Evolutionary conservation across 2,329 filamentous ascomycete species (phyloP).

Genomic region (Nemania sp.): DNA sequence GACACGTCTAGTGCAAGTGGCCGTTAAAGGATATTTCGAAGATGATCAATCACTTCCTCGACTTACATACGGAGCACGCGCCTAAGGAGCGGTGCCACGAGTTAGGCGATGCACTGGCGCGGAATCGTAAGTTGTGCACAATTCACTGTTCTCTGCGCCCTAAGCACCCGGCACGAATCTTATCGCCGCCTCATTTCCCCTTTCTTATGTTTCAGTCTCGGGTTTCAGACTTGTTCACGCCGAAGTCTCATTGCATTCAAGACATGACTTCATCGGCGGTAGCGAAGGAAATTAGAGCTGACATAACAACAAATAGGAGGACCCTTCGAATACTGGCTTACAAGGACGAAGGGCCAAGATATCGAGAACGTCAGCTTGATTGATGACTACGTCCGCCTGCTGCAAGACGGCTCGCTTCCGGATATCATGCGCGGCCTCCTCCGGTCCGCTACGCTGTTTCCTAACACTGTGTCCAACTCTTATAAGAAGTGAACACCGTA

Average conservation of each 20-base stretch:
- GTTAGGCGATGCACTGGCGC: constrained; percentile 46
- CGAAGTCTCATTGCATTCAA: background rate
- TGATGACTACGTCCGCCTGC: constrained; percentile 41
- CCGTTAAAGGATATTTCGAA: constrained; percentile 51
- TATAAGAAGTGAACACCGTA: constrained; percentile 37
- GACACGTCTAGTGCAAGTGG: constrained; percentile 44
- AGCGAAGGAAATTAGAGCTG: background rate
- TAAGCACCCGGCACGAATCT: too few species aligned
- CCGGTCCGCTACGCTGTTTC: constrained; percentile 42
- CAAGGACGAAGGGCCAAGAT: constrained; percentile 45
- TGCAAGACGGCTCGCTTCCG: constrained; percentile 45
- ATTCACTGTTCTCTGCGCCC: too few species aligned
- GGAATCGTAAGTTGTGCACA: constrained; percentile 43
- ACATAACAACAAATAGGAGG: constrained; percentile 38
- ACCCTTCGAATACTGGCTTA: constrained; percentile 53
- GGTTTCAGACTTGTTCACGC: too few species aligned
- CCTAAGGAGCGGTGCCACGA: constrained; percentile 47
- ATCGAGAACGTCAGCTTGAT: constrained; percentile 41
- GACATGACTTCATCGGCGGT: background rate
- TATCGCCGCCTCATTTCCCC: too few species aligned
- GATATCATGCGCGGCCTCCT: constrained; percentile 41
- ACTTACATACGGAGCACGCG: constrained; percentile 50
- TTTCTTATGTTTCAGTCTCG: background rate
- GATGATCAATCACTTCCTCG: constrained; percentile 51
- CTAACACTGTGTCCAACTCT: constrained; percentile 31